Evolutionary conservation across 108 stramenopile genomes (phyloP).

Genomic region (Seminavis robusta): DNA sequence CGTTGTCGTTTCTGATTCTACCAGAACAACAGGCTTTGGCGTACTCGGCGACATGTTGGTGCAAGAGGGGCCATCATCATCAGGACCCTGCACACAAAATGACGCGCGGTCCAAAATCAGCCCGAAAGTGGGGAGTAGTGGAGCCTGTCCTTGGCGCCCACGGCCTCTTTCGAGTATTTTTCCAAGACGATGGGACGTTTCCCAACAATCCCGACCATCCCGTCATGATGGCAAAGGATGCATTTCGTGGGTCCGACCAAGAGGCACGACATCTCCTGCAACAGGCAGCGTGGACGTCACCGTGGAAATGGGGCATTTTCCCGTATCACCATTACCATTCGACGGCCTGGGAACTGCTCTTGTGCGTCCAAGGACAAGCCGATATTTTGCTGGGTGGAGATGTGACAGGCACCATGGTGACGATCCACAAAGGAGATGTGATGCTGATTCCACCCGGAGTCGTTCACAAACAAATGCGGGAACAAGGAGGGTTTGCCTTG

Average conservation of each 20-base stretch:
- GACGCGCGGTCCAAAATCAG: no score
- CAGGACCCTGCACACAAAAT: no score
- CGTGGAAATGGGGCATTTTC: conserved; percentile 38
- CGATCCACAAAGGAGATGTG: conserved; percentile 16
- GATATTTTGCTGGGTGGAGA: conserved; percentile 19
- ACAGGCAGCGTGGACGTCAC: conserved; percentile 16
- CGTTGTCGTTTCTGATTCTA: no score
- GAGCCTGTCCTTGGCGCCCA: no score
- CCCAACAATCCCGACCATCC: conserved; percentile 23
- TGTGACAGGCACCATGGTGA: conserved; percentile 11
- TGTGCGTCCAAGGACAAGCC: conserved; percentile 23
- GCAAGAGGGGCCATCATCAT: no score
- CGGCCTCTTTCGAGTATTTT: conserved; percentile 10
- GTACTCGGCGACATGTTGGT: no score
- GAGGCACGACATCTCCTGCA: conserved; percentile 13
- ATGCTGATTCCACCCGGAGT: conserved; percentile 28
- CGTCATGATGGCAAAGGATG: conserved; percentile 14
- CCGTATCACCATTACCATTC: conserved; percentile 29
- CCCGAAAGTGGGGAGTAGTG: no score
- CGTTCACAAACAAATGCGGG: conserved; percentile 24
- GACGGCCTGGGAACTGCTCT: conserved; percentile 29
- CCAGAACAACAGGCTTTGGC: no score
- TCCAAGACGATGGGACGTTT: conserved; percentile 25
- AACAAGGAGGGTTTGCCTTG: conserved; percentile 20
- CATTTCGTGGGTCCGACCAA: conserved; percentile 10